phyloP scores from a whole-genome alignment of 768 basidiomycete species.

The Trametes meyenii region DNA sequence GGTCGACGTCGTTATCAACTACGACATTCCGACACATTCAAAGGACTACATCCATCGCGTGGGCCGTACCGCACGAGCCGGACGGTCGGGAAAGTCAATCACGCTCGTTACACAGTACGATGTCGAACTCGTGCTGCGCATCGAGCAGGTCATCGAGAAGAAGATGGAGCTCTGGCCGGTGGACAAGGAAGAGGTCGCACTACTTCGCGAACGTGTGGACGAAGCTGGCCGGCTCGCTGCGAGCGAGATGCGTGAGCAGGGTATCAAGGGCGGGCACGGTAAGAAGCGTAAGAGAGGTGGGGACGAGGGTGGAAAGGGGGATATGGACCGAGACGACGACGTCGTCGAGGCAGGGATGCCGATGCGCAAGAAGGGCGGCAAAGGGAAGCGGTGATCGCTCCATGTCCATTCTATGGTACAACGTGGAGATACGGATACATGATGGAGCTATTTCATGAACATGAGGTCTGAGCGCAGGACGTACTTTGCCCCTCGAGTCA shows the following conservation, averaged over 20 bases:
- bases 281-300: slow-evolving; percentile 54
- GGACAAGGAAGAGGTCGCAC: slow-evolving; percentile 85
- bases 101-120: slow-evolving; percentile 99
- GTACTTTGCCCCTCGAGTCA: slow-evolving; percentile 67
- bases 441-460: slow-evolving; percentile 48
- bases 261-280: slow-evolving; percentile 48
- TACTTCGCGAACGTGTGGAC: slow-evolving; percentile 85
- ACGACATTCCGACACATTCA: slow-evolving; percentile 95
- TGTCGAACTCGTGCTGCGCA: slow-evolving; percentile 93
- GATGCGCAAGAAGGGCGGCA: slow-evolving; percentile 51
- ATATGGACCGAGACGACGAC: slow-evolving; percentile 92
- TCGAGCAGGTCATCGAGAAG: slow-evolving; percentile 90
- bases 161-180: slow-evolving; percentile 89
- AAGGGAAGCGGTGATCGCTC: slow-evolving; percentile 42
- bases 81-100: slow-evolving; percentile 94
- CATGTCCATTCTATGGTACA: neutral
- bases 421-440: neutral
- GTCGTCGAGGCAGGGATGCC: slow-evolving; percentile 90
- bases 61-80: slow-evolving; percentile 95
- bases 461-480: slow-evolving; percentile 73
- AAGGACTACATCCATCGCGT: slow-evolving; percentile 99
- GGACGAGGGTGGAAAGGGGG: slow-evolving; percentile 60
- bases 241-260: slow-evolving; percentile 81
- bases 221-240: slow-evolving; percentile 81
- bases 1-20: slow-evolving; percentile 97